Conservation (phyloP, 1,284 basidiomycete species). For the Uromyces viciae-fabae region DNA sequence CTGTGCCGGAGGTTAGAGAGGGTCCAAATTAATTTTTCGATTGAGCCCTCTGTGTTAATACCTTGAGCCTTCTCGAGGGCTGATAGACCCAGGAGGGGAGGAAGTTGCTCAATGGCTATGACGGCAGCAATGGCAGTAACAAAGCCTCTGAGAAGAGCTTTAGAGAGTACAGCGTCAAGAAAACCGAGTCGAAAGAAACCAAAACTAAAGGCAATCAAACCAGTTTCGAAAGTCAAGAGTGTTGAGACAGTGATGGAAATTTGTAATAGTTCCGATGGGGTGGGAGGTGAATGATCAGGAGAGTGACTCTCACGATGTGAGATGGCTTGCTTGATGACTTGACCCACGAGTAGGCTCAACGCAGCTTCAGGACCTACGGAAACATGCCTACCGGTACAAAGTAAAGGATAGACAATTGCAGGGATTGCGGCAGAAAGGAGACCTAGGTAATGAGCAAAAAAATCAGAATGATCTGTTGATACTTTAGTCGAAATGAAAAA, state of each 20-base stretch:
- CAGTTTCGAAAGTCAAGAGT: constrained; percentile 78
- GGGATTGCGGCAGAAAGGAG: constrained; percentile 62
- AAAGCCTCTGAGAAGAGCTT: constrained; percentile 72
- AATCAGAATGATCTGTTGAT: constrained; percentile 57
- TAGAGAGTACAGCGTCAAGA: constrained; percentile 78
- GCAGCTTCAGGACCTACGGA: constrained; percentile 82
- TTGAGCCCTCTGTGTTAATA: constrained; percentile 62
- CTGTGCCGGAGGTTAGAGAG: constrained; percentile 63
- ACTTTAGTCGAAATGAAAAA: constrained; percentile 59
- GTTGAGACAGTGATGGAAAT: constrained; percentile 60
- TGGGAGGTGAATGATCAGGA: constrained; percentile 61
- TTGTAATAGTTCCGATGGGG: constrained; percentile 61
- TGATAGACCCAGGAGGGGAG: constrained; percentile 65
- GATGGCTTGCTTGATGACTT: constrained; percentile 68
- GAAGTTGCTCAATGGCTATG: constrained; percentile 62
- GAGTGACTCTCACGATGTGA: constrained; percentile 64
- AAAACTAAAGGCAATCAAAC: constrained; percentile 78
- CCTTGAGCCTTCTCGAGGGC: constrained; percentile 62
- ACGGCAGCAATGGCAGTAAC: constrained; percentile 65
- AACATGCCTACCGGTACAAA: constrained; percentile 70
- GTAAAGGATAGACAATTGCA: constrained; percentile 73
- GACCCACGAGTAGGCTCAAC: constrained; percentile 79
- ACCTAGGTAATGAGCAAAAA: constrained; percentile 59
- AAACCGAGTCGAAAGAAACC: constrained; percentile 87
- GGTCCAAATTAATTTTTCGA: constrained; percentile 75